Evolutionary conservation across 805 yeast species (phyloP), one percentile per base, ranked within the genome.

Genomic region (Wickerhamiella parazyma): DNA sequence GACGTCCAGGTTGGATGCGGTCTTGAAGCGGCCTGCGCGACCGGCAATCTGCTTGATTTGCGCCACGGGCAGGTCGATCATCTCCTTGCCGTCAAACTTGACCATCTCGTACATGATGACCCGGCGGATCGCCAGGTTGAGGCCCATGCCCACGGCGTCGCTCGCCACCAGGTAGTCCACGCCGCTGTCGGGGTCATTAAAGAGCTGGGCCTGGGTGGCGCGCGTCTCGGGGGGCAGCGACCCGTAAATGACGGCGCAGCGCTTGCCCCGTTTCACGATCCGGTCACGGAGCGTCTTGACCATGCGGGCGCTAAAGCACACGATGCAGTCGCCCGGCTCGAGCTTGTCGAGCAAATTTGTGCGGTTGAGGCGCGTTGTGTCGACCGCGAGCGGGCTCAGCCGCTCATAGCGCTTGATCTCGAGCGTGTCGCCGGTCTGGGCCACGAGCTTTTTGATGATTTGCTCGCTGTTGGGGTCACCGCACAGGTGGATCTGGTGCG

Each of bases 91-190:
- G 56, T 85, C 74, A 52, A 72, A 87, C 60, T 91, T 91, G 39
- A 58, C 58, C 21, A 72, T 64, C 0, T 78, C 69, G 14, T 80
- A 73, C 56, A 91, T 87, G 1, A 91, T 71, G 4, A 91, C 72
- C 47, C 97, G 66, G 46, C 77, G 75, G 50, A 91, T 87, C 20
- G 82, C 78, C 54, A 91, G 66, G 56, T 91, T 91, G 43, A 91
- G 68, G 0, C 98, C 98, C 96, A 91, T 89, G 2, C 98, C 98
- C 49, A 91, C 77, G 0, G 98, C 98, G 64, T 91, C 97, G 2
- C 95, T 82, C 1, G 98, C 97, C 6, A 91, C 82, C 31, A 91
- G 66, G n/a, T 82, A 70, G 54, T 87, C 91, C 49, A 75, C 80
- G 28, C 72, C 71, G 2, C 94, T 89, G n/a, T 57, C 63, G 1